These are phyloP conservation scores for Ophiobolus disseminans DNA, from an alignment of 2,329 filamentous ascomycete genomes.

Conservation along the genomic window DNA sequence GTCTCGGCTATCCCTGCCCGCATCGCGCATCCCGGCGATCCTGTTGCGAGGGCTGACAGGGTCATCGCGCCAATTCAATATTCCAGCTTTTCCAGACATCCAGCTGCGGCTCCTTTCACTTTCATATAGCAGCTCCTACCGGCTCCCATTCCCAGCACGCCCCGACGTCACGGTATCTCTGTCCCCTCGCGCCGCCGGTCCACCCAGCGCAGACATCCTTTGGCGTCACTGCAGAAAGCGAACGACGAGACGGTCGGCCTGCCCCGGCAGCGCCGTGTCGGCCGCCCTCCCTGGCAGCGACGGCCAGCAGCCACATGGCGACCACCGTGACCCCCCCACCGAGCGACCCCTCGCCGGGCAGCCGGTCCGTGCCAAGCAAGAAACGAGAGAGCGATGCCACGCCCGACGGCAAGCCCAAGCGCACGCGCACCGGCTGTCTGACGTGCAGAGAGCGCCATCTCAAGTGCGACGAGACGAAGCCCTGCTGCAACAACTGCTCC, in stretches of 20 bases:
- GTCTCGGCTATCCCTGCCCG: no score
- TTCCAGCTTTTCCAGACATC: conserved; percentile 17
- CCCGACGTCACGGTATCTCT: no score
- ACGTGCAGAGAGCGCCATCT: conserved; percentile 89
- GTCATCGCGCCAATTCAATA: no score
- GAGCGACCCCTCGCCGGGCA: conserved; percentile 27
- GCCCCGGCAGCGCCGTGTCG: background rate
- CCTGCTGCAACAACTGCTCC: conserved; percentile 77
- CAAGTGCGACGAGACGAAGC: conserved; percentile 82
- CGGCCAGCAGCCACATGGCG: conserved; percentile 18
- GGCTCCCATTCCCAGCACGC: no score
- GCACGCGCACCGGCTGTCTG: conserved; percentile 87
- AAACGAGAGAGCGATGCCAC: conserved; percentile 32
- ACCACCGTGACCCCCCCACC: conserved; percentile 31
- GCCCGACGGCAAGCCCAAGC: conserved; percentile 70
- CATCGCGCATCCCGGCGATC: no score
- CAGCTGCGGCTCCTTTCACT: no score
- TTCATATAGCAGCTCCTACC: no score
- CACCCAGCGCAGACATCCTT: no score
- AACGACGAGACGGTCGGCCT: background rate
- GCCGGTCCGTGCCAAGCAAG: conserved; percentile 20
- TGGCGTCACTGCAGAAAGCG: background rate
- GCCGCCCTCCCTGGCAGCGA: no score
- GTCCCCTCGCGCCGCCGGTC: no score
- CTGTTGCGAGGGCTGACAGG: no score